Percentiles rank a stretch among this genome's conserved stretches.
phyloP scores from a whole-genome alignment of 2,329 filamentous ascomycete species.

The Trichoderma cornu-damae region DNA sequence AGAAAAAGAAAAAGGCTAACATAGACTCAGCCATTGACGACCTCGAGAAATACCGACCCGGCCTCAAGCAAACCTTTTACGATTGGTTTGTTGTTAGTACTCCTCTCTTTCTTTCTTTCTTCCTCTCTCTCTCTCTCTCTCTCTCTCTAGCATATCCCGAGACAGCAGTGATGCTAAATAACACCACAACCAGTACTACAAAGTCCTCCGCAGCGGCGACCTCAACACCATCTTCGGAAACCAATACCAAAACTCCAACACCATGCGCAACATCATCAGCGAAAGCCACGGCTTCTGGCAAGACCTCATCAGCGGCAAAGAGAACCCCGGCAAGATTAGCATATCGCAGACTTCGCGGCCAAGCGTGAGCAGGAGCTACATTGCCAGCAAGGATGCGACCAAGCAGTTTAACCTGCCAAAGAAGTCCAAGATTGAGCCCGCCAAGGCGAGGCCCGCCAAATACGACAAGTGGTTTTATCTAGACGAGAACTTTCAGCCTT shows the following conservation, averaged over 20 bases:
- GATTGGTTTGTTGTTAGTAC: conserved; percentile 37
- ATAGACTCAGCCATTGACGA: conserved; percentile 31
- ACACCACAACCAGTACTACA: conserved; percentile 35
- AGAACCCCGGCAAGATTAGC: conserved; percentile 36
- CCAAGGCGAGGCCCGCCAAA: conserved; percentile 29
- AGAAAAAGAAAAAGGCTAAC: conserved; percentile 22
- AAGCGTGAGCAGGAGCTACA: conserved; percentile 30
- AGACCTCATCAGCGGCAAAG: conserved; percentile 36
- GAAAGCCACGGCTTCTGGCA: conserved; percentile 38
- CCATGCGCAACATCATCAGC: conserved; percentile 30
- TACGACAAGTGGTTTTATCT: conserved; percentile 38
- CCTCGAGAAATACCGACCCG: conserved; percentile 37
- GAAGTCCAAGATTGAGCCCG: conserved; percentile 28
- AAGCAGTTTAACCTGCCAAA: conserved; percentile 30
- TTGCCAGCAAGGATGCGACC: conserved; percentile 31
- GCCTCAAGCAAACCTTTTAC: conserved; percentile 32
- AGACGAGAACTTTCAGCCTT: conserved; percentile 30
- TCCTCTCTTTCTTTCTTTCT: neutral
- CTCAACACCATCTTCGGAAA: conserved; percentile 35
- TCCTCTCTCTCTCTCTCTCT: too few relatives aligned
- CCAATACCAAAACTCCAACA: conserved; percentile 34
- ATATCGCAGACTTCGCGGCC: conserved; percentile 38
- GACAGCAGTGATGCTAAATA: neutral
- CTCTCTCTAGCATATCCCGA: too few relatives aligned
- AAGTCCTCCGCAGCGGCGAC: conserved; percentile 35